A percentile compares a stretch with the other conserved stretches of the same genome.
Evolutionary conservation across 2,329 filamentous ascomycete genomes (phyloP).

Genomic region (Ophiocordyceps camponoti-leonardi): DNA sequence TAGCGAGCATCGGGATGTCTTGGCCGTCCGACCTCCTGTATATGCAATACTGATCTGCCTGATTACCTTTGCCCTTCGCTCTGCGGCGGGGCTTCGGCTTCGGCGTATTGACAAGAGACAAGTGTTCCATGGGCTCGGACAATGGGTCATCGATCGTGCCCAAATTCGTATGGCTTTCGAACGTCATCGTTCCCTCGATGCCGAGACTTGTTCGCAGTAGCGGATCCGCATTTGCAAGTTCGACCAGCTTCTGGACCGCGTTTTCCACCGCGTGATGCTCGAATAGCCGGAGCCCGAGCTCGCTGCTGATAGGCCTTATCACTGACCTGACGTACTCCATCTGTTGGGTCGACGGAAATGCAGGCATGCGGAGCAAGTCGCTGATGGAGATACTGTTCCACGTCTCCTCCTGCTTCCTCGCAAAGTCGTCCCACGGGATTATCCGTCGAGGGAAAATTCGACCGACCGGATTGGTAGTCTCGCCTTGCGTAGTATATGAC

Average conservation of each 20-base stretch:
- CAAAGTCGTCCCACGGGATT: constrained; percentile 17
- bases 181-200: constrained; percentile 15
- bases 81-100: constrained; percentile 3
- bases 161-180: constrained; percentile 19
- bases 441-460: constrained; percentile 17
- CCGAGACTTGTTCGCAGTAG: constrained; percentile 11
- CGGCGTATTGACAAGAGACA: constrained; percentile 4
- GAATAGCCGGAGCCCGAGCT: constrained; percentile 7
- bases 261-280: constrained; percentile 18
- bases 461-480: constrained; percentile 14
- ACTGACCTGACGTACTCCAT: neutral
- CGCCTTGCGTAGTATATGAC: constrained; percentile 3
- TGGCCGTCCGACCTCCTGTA: constrained; percentile 2
- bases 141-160: constrained; percentile 7
- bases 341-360: constrained; percentile 5
- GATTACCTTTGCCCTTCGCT: constrained; percentile 11
- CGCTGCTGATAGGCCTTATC: neutral
- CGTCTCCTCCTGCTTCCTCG: constrained; percentile 4
- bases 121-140: constrained; percentile 9
- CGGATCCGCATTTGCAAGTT: constrained; percentile 10
- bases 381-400: neutral
- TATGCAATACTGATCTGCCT: constrained; percentile 15
- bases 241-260: constrained; percentile 11
- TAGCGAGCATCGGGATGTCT: neutral
- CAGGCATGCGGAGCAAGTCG: constrained; percentile 1